phyloP scores from a whole-genome alignment of 306 rosid species.

The Chamaecrista fasciculata region DNA sequence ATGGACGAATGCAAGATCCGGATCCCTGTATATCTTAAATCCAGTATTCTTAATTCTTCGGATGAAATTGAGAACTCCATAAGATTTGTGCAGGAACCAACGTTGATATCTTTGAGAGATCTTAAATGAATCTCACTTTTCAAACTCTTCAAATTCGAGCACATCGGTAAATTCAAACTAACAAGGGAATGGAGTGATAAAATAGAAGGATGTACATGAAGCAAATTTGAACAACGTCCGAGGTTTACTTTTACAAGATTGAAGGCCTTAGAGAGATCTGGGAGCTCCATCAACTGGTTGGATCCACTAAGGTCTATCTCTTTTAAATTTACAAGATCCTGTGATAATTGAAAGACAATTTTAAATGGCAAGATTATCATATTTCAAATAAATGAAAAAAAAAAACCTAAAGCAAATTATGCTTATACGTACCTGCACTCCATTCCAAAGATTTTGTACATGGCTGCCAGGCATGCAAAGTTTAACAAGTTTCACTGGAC shows the following conservation, averaged over 20 bases:
- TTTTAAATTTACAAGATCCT: not conserved
- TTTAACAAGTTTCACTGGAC: not conserved
- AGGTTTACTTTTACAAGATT: not conserved
- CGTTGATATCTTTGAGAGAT: not conserved
- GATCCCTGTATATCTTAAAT: not conserved
- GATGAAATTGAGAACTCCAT: not conserved
- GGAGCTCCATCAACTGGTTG: conserved; percentile 2
- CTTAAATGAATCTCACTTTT: not conserved
- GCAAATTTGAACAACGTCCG: not conserved
- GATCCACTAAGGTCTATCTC: not conserved
- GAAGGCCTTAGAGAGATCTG: conserved; percentile 21
- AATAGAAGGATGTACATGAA: conserved; percentile 13
- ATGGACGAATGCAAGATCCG: not conserved
- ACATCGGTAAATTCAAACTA: not conserved
- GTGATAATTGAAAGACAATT: not conserved
- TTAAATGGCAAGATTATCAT: not conserved
- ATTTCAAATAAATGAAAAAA: not conserved
- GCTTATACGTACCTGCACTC: not conserved
- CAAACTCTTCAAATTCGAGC: not conserved
- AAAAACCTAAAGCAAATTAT: not conserved
- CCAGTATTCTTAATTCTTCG: not conserved
- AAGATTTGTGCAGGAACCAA: not conserved
- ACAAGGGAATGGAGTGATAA: not conserved
- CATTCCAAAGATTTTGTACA: not conserved
- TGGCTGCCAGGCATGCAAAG: not conserved